phyloP scores from a whole-genome alignment of 371 early-diverging fungal species.

The Mortierella sp. region DNA sequence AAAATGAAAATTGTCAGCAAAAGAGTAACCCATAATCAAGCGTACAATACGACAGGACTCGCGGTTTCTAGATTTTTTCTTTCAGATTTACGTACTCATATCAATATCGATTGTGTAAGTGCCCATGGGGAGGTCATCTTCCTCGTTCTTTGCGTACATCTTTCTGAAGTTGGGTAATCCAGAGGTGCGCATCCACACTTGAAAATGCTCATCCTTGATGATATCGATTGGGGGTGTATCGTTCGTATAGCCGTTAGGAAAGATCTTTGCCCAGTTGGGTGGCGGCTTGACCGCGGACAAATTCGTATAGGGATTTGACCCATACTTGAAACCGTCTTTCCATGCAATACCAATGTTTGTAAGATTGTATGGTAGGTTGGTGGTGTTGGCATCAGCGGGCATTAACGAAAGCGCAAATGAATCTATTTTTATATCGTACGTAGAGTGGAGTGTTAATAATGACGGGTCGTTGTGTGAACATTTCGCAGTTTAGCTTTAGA shows the following conservation, averaged over 20 bases:
- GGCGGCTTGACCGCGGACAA: constrained; percentile 74
- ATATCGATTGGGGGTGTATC: constrained; percentile 79
- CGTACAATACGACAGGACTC: not conserved
- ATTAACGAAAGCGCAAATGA: constrained; percentile 35
- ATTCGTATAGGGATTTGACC: constrained; percentile 65
- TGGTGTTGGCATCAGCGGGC: constrained; percentile 20
- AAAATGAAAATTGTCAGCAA: not conserved
- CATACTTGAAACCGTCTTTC: constrained; percentile 87
- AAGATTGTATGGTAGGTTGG: constrained; percentile 63
- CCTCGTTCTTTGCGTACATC: constrained; percentile 86
- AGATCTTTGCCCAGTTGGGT: constrained; percentile 86
- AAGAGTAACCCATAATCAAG: not conserved
- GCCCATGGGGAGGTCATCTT: constrained; percentile 67
- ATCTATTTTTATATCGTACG: constrained; percentile 26
- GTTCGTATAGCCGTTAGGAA: constrained; percentile 72
- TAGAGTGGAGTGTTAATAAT: not conserved
- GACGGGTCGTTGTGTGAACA: not conserved
- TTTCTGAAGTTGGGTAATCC: constrained; percentile 98
- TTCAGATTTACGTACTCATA: constrained; percentile 63
- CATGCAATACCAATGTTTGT: constrained; percentile 85
- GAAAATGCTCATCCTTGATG: constrained; percentile 82
- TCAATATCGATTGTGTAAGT: constrained; percentile 76
- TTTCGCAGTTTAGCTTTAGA: not conserved
- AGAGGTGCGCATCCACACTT: constrained; percentile 99
- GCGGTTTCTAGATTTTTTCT: not conserved